Evolutionary conservation across 2,329 filamentous ascomycete species (phyloP).

Genomic region (Fusarium torulosum): DNA sequence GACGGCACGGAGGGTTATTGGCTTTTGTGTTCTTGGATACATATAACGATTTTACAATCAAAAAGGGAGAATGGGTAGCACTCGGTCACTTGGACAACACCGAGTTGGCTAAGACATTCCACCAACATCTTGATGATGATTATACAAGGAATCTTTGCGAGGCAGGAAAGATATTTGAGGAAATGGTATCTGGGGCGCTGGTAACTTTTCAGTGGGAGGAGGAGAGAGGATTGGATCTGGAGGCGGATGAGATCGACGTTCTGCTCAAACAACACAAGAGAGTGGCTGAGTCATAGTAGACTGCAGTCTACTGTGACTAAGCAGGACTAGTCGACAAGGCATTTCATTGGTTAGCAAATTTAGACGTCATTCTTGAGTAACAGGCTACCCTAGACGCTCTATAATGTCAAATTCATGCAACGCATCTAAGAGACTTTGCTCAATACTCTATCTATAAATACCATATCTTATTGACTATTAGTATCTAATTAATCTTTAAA

Average conservation of each 20-base stretch:
- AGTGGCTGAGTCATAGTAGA: no score
- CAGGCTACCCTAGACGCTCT: no score
- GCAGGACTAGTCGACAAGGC: no score
- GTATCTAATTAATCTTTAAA: neutral
- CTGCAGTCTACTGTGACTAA: no score
- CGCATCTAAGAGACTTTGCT: no score
- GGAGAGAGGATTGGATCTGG: neutral
- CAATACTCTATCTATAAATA: no score
- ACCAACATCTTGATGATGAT: neutral
- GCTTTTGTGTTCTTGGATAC: neutral
- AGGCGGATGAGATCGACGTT: no score
- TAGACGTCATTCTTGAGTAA: no score
- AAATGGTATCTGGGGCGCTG: neutral
- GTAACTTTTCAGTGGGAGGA: neutral
- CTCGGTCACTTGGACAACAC: neutral
- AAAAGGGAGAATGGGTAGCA: neutral
- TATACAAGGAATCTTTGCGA: neutral
- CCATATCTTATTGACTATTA: no score
- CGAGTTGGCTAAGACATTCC: neutral
- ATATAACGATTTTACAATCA: neutral
- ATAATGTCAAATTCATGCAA: no score
- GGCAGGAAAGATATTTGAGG: neutral
- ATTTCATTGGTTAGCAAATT: no score
- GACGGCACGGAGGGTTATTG: neutral
- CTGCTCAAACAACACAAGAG: no score